Conservation (phyloP, 2,329 filamentous ascomycete species). For the Aspergillus texensis region DNA sequence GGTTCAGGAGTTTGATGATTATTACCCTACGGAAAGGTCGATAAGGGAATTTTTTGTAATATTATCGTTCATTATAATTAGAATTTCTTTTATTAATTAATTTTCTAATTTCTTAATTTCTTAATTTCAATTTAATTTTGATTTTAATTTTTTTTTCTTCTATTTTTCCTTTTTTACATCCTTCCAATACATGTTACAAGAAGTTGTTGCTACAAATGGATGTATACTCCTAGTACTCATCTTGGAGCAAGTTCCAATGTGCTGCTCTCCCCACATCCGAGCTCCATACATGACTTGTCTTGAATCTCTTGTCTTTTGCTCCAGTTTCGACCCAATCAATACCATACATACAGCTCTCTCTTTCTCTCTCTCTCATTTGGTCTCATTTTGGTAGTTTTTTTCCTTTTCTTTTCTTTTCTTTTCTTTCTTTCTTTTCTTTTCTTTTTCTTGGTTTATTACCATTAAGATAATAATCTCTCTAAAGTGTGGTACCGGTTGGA, state of each 20-base stretch:
- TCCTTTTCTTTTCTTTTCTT: too few species aligned
- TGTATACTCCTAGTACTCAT: background rate
- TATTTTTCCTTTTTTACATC: background rate
- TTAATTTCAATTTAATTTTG: too few species aligned
- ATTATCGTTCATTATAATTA: background rate
- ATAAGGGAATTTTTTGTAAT: background rate
- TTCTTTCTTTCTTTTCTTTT: background rate
- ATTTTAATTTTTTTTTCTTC: too few species aligned
- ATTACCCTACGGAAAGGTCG: background rate
- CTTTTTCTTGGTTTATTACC: background rate
- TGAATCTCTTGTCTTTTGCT: background rate
- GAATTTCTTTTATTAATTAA: conserved; percentile 4
- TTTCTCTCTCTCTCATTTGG: background rate
- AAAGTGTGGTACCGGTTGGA: background rate
- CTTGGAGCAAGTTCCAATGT: background rate
- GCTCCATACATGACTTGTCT: conserved; percentile 7
- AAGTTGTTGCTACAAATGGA: background rate
- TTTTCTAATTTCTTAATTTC: background rate
- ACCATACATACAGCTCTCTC: conserved; percentile 5
- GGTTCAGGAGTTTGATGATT: conserved; percentile 20
- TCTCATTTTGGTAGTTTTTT: background rate
- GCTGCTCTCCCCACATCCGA: conserved; percentile 11
- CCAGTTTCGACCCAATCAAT: conserved; percentile 21
- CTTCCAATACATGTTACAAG: background rate
- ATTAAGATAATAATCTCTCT: conserved; percentile 4